Base-by-base conservation (phyloP, 805 yeast genomes). In the Teunomyces kruisii region DNA sequence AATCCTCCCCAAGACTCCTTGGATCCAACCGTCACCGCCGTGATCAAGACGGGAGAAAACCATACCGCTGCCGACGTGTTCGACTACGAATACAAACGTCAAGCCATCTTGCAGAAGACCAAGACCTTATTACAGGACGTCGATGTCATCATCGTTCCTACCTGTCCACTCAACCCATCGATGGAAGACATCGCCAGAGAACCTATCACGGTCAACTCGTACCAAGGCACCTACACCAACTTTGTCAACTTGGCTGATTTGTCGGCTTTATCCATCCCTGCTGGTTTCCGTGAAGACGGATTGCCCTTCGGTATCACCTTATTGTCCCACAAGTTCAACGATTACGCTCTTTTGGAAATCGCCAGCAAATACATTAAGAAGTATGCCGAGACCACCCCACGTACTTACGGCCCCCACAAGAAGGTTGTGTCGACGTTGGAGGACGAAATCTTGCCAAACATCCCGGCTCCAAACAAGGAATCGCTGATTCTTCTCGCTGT, bases 161-260 rank as follows among this genome's bases (percentile, higher is more conserved):
- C 98, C 5, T 88, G 96, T 54, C 98, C 98, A 5, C 74, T 92
- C 55, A 90, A 86, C 58, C 98, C 98, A 40, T 80, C 90, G 5
- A 79, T 91, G 41, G 81, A 74, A 38, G 82, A 86, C 47, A 80
- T 92, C 19, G 80, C 72, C 48, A 68, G 74, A 6, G 96, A 91
- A 61, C 98, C 98, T 3, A 74, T 94, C 26, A 64, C 73, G 38
- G 80, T 90, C 56, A 92, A 92, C 73, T 88, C 97, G 5, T 75
- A 76, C 59, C 99, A 94, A 70, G 99, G 99, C 27, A 90, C 97
- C n/a, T 92, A 96, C 84, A 92, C 98, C 26, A 92, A 92, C 69
- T 94, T 94, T 64, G 97, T 88, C 56, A 92, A 94, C 64, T 77
- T 92, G 62, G 96, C 97, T 3, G 98, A 92, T 60, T 67, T 91